Evolutionary conservation across 2,329 filamentous ascomycete species (phyloP).

Genomic region (Paecilomyces dactylethromorphus): DNA sequence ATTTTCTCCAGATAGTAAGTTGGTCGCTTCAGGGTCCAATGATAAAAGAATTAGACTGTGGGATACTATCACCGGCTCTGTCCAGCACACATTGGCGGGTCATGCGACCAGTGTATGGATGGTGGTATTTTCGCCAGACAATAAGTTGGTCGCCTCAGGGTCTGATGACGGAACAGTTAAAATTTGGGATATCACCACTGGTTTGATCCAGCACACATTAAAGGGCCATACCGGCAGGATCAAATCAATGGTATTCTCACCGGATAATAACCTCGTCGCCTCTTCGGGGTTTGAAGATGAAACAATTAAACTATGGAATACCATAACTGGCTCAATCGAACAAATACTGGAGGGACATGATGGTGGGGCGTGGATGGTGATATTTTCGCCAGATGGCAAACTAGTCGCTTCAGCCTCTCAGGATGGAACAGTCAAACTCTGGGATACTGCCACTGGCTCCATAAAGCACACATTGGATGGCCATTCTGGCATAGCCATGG

Average conservation of each 20-base stretch:
- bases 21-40: slow-evolving; percentile 16
- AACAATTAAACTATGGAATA: background rate
- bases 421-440: background rate
- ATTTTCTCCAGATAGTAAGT: slow-evolving; percentile 18
- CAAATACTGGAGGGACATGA: background rate
- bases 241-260: background rate
- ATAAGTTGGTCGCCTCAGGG: background rate
- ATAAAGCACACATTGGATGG: background rate
- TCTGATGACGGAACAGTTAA: background rate
- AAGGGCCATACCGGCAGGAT: background rate
- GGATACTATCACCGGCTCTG: slow-evolving; percentile 7
- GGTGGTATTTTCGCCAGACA: background rate
- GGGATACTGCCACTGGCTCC: background rate
- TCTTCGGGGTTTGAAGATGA: background rate
- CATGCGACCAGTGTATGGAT: background rate
- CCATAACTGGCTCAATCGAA: background rate
- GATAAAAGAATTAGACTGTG: slow-evolving; percentile 19
- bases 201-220: background rate
- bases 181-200: background rate
- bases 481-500: background rate
- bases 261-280: background rate
- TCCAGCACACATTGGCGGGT: background rate
- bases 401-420: background rate
- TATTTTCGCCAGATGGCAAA: background rate
- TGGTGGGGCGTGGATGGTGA: background rate